Percentiles rank a stretch among this genome's conserved stretches.
Conservation (phyloP, 441 rosid species). For the Rhodomyrtus psidioides region DNA sequence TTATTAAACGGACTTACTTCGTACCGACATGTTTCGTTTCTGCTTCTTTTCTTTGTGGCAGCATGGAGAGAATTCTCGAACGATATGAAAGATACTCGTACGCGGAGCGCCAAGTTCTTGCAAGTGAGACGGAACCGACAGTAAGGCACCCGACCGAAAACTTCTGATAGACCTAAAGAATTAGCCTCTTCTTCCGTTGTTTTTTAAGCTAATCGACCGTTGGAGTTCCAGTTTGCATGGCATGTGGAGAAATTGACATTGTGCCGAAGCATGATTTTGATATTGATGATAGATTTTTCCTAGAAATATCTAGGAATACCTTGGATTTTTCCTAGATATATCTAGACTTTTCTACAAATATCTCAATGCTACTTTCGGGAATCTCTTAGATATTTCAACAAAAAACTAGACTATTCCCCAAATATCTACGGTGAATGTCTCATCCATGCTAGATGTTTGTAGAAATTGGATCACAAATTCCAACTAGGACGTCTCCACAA, state of each 20-base stretch:
- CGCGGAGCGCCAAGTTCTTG: conserved; percentile 61
- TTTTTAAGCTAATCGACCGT: not conserved
- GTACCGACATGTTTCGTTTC: not conserved
- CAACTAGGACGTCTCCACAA: not conserved
- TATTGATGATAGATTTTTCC: too few species aligned
- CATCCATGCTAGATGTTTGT: too few species aligned
- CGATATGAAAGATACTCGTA: conserved; percentile 73
- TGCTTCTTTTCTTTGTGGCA: conserved; percentile 17
- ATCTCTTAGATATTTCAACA: too few species aligned
- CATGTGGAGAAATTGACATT: not conserved
- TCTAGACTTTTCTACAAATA: too few species aligned
- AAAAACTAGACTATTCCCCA: too few species aligned
- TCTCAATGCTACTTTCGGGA: too few species aligned
- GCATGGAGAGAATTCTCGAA: conserved; percentile 92
- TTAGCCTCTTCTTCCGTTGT: not conserved
- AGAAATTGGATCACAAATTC: too few species aligned
- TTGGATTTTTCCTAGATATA: too few species aligned
- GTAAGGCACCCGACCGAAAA: conserved; percentile 22
- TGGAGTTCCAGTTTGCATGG: not conserved
- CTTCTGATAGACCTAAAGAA: not conserved
- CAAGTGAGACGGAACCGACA: conserved; percentile 33
- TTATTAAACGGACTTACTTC: not conserved
- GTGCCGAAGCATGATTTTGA: too few species aligned
- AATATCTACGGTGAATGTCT: too few species aligned
- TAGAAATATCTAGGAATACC: too few species aligned